phyloP scores from a whole-genome alignment of 345 rosid genomes.

The Aquilaria malaccensis region DNA sequence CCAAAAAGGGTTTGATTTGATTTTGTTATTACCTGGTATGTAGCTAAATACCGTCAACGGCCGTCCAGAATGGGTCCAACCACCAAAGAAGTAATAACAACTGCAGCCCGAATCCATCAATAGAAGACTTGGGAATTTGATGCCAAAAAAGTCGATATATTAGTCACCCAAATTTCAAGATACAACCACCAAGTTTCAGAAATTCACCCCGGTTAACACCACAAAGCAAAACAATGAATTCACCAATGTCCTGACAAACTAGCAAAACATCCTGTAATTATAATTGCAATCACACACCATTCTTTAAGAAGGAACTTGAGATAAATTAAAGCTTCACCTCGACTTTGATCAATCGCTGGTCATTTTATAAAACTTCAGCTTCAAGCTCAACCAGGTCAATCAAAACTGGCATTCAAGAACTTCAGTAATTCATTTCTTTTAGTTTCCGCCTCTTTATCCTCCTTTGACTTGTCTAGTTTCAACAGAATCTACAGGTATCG shows the following conservation, averaged over 20 bases:
- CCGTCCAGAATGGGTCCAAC: too few species aligned
- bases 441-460: conserved; percentile 87
- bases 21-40: too few species aligned
- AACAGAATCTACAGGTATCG: conserved; percentile 53
- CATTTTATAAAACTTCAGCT: background rate
- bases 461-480: conserved; percentile 91
- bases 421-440: conserved; percentile 87
- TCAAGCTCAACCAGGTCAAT: conserved; percentile 34
- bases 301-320: background rate
- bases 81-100: too few species aligned
- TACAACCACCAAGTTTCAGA: background rate
- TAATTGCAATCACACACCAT: background rate
- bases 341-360: background rate
- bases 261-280: background rate
- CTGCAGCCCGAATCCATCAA: too few species aligned
- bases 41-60: too few species aligned
- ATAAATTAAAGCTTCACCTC: background rate
- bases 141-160: background rate
- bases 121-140: background rate
- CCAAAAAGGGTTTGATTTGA: too few species aligned
- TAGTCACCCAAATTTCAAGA: conserved; percentile 6
- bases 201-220: background rate
- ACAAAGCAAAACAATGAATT: background rate
- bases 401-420: conserved; percentile 94
- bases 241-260: background rate